Evolutionary conservation across 768 basidiomycete species (phyloP).

Genomic region (Agaricus sinodeliciosus): DNA sequence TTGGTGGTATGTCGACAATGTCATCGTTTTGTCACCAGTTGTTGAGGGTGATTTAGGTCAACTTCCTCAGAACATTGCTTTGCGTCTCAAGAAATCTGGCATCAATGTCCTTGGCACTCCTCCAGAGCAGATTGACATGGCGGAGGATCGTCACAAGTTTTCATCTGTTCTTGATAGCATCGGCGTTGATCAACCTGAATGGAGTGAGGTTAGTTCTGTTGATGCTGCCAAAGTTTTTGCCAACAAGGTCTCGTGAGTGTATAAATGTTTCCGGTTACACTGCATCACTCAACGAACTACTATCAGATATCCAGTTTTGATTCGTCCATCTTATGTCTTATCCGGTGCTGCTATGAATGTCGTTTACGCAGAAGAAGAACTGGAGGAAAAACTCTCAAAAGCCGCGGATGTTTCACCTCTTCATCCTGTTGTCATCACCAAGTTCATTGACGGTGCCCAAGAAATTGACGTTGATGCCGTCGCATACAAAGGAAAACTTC

Average conservation of each 20-base stretch:
- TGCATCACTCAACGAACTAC: conserved; percentile 8
- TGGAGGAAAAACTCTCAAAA: conserved; percentile 94
- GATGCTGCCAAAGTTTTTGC: conserved; percentile 92
- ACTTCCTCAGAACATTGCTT: conserved; percentile 97
- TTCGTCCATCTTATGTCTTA: conserved; percentile 96
- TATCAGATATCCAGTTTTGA: conserved; percentile 87
- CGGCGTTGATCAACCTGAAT: conserved; percentile 95
- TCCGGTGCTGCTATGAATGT: conserved; percentile 99
- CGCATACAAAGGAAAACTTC: conserved; percentile 84
- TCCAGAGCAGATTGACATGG: conserved; percentile 90
- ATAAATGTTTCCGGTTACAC: not conserved
- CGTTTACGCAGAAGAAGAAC: conserved; percentile 81
- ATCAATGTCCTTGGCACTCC: conserved; percentile 96
- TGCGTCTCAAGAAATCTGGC: conserved; percentile 84
- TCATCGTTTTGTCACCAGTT: not conserved
- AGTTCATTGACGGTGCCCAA: conserved; percentile 97
- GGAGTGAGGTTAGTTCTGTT: conserved; percentile 86
- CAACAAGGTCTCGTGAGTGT: conserved; percentile 65
- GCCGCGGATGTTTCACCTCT: conserved; percentile 94
- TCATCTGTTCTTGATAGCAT: conserved; percentile 92
- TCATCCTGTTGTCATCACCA: conserved; percentile 97
- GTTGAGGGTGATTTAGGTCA: conserved; percentile 52
- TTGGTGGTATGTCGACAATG: conserved; percentile 64
- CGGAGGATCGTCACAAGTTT: conserved; percentile 99
- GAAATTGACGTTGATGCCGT: conserved; percentile 99